A percentile compares a stretch with the other conserved stretches of the same genome.
Evolutionary conservation across 202 grass and related monocot species (phyloP).

Genomic region (Schoenoplectus triqueter): DNA sequence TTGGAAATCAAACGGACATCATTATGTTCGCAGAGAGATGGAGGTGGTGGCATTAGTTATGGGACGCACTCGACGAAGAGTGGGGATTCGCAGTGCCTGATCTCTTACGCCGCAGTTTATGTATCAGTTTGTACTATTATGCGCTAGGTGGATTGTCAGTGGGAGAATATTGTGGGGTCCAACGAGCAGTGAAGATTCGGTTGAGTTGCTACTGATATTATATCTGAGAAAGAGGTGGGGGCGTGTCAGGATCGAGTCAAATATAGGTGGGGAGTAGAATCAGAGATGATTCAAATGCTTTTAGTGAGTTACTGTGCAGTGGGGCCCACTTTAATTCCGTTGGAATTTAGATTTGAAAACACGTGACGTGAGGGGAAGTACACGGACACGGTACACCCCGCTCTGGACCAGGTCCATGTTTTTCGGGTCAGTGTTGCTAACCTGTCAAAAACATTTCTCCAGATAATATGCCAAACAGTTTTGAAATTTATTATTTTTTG

Average conservation of each 20-base stretch:
- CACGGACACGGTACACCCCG: too few relatives aligned
- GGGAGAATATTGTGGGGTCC: background rate
- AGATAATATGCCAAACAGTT: background rate
- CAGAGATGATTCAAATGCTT: conserved; percentile 24
- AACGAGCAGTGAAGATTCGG: background rate
- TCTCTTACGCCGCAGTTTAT: conserved; percentile 8
- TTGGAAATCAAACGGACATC: background rate
- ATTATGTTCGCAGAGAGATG: background rate
- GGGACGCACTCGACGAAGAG: background rate
- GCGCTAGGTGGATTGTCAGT: background rate
- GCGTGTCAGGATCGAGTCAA: conserved; percentile 24
- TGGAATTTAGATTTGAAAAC: background rate
- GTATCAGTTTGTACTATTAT: background rate
- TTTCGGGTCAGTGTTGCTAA: background rate
- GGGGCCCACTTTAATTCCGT: conserved; percentile 9
- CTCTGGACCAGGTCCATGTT: conserved; percentile 16
- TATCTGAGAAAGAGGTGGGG: conserved; percentile 11
- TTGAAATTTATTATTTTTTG: too few relatives aligned
- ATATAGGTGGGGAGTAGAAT: conserved; percentile 30
- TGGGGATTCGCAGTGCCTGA: background rate
- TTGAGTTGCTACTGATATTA: background rate
- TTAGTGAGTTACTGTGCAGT: background rate
- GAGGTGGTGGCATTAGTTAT: background rate
- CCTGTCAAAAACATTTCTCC: background rate
- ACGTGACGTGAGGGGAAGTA: conserved; percentile 5